Evolutionary conservation across 177 flowering plant species (phyloP), one percentile per base, ranked within the genome.

Genomic region (Vitis hybrid): DNA sequence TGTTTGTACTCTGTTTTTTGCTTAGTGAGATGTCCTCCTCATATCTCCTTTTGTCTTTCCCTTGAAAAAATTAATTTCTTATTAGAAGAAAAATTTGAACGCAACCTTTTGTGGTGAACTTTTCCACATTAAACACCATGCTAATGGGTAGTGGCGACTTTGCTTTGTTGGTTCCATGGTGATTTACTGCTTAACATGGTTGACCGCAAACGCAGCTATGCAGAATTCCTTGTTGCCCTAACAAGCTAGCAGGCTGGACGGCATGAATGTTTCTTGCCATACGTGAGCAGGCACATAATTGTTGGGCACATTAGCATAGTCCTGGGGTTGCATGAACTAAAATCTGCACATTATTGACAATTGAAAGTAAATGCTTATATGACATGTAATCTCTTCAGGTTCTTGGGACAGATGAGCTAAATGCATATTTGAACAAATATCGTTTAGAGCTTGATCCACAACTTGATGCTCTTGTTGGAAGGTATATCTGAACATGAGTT

Each of bases 401-500:
- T 57, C 90, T 91, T 69, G 97, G 97, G 45, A 91, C 97, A 15
- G 94, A 90, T 78, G 94, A 87, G 73, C 77, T 91, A 70, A 87
- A 85, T 84, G 88, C 89, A 29, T 90, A 91, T 78, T 69, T 91
- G 79, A 87, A 83, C 76, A 87, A 90, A 53, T 91, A 90, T 70
- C 93, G 75, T n/a, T 65, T 91, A 21, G 94, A 87, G 78, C 89
- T 90, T 70, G 97, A 91, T 76, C 91, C 97, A 29, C 94, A 91
- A 69, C 94, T 91, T 65, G 91, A 87, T 48, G 91, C 94, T 71
- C 90, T 91, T 73, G 93, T 91, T 75, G 97, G 97, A 76, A 89
- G 94, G 94, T 87, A 75, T 58, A 19, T 52, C 6, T 48, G 5
- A 26, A 39, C 10, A 22, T 16, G 29, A 14, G 39, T 39, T 5